These are phyloP conservation scores for Gnomoniopsis smithogilvyi DNA, from an alignment of 2,329 filamentous ascomycete species.

Conservation along the genomic window DNA sequence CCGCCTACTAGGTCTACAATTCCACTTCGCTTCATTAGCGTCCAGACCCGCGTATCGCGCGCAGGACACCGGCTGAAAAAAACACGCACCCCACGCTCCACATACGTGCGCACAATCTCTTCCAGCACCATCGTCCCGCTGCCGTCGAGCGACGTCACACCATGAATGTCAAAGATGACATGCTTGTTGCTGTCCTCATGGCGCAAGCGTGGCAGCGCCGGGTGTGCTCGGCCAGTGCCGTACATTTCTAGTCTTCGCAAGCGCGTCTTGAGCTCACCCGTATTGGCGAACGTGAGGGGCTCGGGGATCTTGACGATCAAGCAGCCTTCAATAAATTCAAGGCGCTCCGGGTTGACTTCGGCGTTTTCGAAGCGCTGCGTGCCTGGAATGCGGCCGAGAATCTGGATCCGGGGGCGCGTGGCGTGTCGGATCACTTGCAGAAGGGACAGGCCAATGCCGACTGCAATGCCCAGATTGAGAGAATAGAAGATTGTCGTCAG, in stretches of 20 bases:
- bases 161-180: conserved; percentile 95
- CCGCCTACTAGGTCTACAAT: conserved; percentile 85
- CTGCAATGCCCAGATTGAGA: conserved; percentile 85
- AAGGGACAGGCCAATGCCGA: conserved; percentile 87
- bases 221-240: conserved; percentile 80
- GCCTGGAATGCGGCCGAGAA: conserved; percentile 82
- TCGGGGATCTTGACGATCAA: conserved; percentile 98
- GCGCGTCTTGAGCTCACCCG: conserved; percentile 82
- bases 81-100: conserved; percentile 71
- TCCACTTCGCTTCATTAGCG: conserved; percentile 72
- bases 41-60: conserved; percentile 57
- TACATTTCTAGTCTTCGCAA: conserved; percentile 84
- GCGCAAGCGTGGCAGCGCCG: conserved; percentile 77
- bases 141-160: conserved; percentile 92
- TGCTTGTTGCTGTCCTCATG: conserved; percentile 81
- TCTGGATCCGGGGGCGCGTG: conserved; percentile 92
- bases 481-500: conserved; percentile 93
- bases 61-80: conserved; percentile 65
- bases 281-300: conserved; percentile 95
- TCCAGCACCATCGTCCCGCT: conserved; percentile 87
- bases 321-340: conserved; percentile 89
- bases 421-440: conserved; percentile 87
- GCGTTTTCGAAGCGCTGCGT: conserved; percentile 86
- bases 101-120: conserved; percentile 82
- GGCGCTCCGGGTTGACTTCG: conserved; percentile 64